Percentiles rank a stretch among this genome's conserved stretches.
Conservation (phyloP, 140 eudicot species). For the Eryngium alpinum region DNA sequence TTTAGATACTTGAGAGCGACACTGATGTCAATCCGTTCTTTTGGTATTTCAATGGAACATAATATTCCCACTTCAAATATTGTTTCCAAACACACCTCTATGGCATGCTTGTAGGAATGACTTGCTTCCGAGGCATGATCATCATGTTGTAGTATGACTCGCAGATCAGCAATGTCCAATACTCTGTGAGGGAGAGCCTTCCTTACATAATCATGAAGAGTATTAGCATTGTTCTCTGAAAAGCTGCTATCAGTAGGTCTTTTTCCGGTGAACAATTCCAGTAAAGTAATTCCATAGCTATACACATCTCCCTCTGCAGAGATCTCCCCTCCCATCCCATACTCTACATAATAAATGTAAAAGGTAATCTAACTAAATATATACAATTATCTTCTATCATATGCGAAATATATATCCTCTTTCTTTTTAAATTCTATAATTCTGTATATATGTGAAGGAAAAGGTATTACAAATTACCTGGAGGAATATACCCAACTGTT, state of each 20-base stretch:
- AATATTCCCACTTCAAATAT: neutral
- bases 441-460: too few species aligned
- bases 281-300: neutral
- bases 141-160: neutral
- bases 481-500: slow-evolving; percentile 9
- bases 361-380: neutral
- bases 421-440: too few species aligned
- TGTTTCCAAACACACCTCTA: neutral
- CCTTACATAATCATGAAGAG: neutral
- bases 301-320: neutral
- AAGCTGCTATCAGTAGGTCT: neutral
- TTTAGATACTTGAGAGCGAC: neutral
- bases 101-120: neutral
- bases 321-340: neutral
- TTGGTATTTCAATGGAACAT: neutral
- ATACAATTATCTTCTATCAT: too few species aligned
- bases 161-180: neutral
- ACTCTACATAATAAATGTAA: neutral
- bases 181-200: neutral
- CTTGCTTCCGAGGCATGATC: neutral
- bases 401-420: too few species aligned
- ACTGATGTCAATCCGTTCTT: neutral
- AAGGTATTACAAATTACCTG: neutral
- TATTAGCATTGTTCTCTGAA: neutral
- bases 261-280: neutral